Percentiles rank a stretch among this genome's conserved stretches.
Conservation (phyloP, 352 stramenopile genomes). For the Globisporangium orthogonon region DNA sequence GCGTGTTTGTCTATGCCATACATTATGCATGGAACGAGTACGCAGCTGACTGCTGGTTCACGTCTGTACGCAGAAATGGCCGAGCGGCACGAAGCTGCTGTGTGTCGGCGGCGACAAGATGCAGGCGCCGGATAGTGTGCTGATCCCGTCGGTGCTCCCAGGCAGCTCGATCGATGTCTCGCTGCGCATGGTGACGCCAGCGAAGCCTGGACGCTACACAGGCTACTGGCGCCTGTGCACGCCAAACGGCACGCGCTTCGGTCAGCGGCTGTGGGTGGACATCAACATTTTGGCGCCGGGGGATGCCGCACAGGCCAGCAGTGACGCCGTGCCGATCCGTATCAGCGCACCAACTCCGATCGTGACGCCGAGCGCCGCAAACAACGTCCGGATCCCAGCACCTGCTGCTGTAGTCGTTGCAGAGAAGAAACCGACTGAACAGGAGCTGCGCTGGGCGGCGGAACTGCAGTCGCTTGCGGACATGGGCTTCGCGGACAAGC, state of each 20-base stretch:
- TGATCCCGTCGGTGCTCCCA: conserved; percentile 61
- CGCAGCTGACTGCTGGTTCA: not conserved
- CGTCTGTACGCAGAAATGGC: conserved; percentile 43
- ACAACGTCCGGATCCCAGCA: conserved; percentile 22
- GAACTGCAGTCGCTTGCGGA: conserved; percentile 43
- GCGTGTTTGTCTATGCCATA: not conserved
- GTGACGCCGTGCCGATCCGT: conserved; percentile 21
- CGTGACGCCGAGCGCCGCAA: conserved; percentile 11
- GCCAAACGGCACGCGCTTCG: conserved; percentile 75
- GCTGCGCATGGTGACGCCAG: conserved; percentile 48
- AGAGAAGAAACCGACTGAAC: conserved; percentile 22
- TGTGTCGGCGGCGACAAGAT: conserved; percentile 74
- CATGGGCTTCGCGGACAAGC: conserved; percentile 68
- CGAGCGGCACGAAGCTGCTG: conserved; percentile 52
- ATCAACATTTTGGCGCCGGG: conserved; percentile 43
- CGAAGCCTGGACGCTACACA: conserved; percentile 64
- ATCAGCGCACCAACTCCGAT: conserved; percentile 27
- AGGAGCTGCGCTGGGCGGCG: conserved; percentile 38
- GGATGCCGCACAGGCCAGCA: conserved; percentile 32
- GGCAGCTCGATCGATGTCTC: conserved; percentile 72
- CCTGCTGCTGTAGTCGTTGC: conserved; percentile 17
- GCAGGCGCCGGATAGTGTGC: conserved; percentile 60
- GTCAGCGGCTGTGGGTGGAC: conserved; percentile 87
- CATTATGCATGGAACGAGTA: too few species aligned
- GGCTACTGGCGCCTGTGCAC: conserved; percentile 87